These are phyloP conservation scores for Colletotrichum tropicale DNA, from an alignment of 2,329 filamentous ascomycete genomes.

Conservation along the genomic window DNA sequence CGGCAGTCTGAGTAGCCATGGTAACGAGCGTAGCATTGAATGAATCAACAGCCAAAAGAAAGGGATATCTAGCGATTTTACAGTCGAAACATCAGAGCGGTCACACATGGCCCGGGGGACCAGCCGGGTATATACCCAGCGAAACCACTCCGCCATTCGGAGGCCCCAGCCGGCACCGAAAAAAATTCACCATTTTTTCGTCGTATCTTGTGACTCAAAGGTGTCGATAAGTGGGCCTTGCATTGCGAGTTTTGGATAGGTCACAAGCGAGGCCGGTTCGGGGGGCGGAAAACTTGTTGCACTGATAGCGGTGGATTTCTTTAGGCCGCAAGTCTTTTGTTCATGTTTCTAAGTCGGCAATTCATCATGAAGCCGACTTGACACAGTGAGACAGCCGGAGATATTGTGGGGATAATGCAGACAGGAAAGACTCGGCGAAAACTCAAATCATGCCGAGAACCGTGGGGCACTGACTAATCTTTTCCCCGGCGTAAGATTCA, in stretches of 20 bases:
- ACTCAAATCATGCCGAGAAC: neutral
- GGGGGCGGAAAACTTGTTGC: neutral
- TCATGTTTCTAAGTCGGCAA: neutral
- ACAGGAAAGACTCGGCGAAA: neutral
- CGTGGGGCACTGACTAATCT: neutral
- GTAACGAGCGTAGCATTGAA: neutral
- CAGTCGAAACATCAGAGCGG: neutral
- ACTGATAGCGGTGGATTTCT: neutral
- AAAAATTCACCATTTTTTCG: neutral
- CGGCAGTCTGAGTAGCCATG: neutral
- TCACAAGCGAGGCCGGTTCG: neutral
- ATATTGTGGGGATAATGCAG: neutral
- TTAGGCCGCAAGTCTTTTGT: neutral
- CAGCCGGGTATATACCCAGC: neutral
- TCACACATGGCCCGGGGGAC: neutral
- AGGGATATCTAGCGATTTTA: neutral
- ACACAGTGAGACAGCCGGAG: neutral
- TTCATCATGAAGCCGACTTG: neutral
- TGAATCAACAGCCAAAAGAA: neutral
- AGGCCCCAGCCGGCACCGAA: neutral
- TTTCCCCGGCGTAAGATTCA: neutral
- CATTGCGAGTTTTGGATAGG: neutral
- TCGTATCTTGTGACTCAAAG: constrained; percentile 6
- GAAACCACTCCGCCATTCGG: constrained; percentile 1
- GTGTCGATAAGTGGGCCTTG: neutral